Conservation (phyloP, 1,139 yeast genomes). For the Geotrichum aggregatum region DNA sequence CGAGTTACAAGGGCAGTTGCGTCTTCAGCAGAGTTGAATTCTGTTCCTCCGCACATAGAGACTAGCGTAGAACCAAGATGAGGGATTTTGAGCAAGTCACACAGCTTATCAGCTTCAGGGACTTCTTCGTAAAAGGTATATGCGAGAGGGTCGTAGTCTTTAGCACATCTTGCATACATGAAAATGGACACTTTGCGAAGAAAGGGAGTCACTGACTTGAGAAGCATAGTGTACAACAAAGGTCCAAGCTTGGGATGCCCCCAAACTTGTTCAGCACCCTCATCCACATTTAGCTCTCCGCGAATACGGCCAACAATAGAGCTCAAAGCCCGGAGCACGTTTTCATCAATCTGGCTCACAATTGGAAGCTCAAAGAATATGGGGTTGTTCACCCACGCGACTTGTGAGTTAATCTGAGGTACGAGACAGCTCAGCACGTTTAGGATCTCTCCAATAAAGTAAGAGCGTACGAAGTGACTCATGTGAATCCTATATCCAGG, state of each 20-base stretch:
- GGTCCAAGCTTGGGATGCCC: conserved; percentile 12
- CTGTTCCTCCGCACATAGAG: conserved; percentile 20
- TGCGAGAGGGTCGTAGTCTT: conserved; percentile 43
- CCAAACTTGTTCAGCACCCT: conserved; percentile 13
- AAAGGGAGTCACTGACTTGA: conserved; percentile 60
- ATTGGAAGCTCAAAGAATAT: conserved; percentile 26
- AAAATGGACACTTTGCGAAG: conserved; percentile 63
- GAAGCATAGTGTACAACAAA: conserved; percentile 50
- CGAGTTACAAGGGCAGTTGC: conserved; percentile 5
- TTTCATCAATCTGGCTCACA: conserved; percentile 19
- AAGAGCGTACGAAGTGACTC: conserved; percentile 25
- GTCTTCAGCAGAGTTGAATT: conserved; percentile 5
- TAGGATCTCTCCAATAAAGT: conserved; percentile 25
- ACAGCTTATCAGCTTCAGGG: conserved; percentile 56
- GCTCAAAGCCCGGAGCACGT: conserved; percentile 22
- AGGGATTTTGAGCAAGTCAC: conserved; percentile 53
- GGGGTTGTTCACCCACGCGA: conserved; percentile 27
- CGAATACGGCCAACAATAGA: conserved; percentile 23
- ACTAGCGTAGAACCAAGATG: conserved; percentile 35
- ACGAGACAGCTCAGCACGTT: conserved; percentile 25
- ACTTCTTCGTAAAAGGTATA: conserved; percentile 35
- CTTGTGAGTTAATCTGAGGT: conserved; percentile 22
- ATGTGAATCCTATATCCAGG: conserved; percentile 27
- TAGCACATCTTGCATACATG: conserved; percentile 55
- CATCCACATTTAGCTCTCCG: conserved; percentile 19